A percentile compares a stretch with the other conserved stretches of the same genome.
These are phyloP conservation scores for Aspergillus quadricinctus DNA, from an alignment of 2,329 filamentous ascomycete genomes.

Conservation along the genomic window DNA sequence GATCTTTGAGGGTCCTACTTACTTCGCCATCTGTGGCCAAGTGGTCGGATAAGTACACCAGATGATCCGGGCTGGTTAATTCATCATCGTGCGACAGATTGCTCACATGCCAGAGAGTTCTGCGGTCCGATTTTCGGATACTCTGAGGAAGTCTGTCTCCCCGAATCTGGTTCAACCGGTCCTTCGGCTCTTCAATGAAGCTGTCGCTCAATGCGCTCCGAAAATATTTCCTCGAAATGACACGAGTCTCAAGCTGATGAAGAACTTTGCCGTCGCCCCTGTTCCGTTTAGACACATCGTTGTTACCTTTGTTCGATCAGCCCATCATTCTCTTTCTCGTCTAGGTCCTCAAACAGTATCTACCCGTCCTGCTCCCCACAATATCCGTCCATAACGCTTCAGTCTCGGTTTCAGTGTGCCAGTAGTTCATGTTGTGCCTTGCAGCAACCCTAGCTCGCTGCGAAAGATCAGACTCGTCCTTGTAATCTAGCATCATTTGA, in stretches of 20 bases:
- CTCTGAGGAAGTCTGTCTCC: no score
- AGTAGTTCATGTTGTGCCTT: not conserved
- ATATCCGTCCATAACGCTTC: not conserved
- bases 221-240: constrained; percentile 21
- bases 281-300: constrained; percentile 12
- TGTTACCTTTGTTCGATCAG: not conserved
- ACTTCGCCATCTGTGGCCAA: constrained; percentile 12
- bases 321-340: not conserved
- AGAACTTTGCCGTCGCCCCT: constrained; percentile 18
- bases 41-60: constrained; percentile 16
- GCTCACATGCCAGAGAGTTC: no score
- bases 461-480: not conserved
- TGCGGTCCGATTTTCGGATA: no score
- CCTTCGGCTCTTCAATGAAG: constrained; percentile 20
- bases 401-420: not conserved
- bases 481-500: not conserved
- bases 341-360: not conserved
- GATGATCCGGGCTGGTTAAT: not conserved
- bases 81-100: no score
- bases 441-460: not conserved
- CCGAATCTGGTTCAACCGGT: constrained; percentile 16
- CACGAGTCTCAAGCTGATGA: constrained; percentile 14
- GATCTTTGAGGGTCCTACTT: constrained; percentile 1
- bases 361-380: constrained; percentile 42
- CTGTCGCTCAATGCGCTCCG: constrained; percentile 17